phyloP scores from a whole-genome alignment of 1,284 basidiomycete species.

The Lignosus rhinocerotis region DNA sequence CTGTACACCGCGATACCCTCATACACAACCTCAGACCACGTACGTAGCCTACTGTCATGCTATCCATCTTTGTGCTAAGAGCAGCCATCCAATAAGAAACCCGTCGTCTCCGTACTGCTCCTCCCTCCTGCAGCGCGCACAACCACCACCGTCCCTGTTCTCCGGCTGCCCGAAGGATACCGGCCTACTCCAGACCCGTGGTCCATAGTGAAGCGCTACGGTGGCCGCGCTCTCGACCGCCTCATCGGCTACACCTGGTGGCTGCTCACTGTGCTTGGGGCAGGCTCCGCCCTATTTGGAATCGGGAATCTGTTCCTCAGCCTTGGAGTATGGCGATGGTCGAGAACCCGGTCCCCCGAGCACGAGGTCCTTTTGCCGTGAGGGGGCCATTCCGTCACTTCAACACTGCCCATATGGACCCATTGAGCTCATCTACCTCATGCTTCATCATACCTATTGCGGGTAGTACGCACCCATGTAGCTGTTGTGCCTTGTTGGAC shows the following conservation, averaged over 20 bases:
- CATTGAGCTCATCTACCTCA: background rate
- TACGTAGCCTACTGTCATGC: slow-evolving; percentile 34
- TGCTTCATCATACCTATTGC: too few species aligned
- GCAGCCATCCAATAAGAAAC: slow-evolving; percentile 51
- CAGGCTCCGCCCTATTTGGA: slow-evolving; percentile 67
- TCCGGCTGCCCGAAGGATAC: slow-evolving; percentile 53
- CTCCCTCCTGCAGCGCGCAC: slow-evolving; percentile 45
- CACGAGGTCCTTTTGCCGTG: slow-evolving; percentile 13
- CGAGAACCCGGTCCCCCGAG: slow-evolving; percentile 16
- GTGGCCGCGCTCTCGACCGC: slow-evolving; percentile 69
- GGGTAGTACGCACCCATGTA: background rate
- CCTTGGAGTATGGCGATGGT: slow-evolving; percentile 37
- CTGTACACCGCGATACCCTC: slow-evolving; percentile 76
- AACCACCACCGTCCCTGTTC: slow-evolving; percentile 36
- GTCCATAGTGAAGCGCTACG: slow-evolving; percentile 57
- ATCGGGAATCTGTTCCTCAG: slow-evolving; percentile 65
- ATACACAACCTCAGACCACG: slow-evolving; percentile 78
- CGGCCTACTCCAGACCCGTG: slow-evolving; percentile 51
- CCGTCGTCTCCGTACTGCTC: slow-evolving; percentile 61
- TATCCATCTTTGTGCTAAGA: slow-evolving; percentile 1
- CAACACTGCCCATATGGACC: background rate
- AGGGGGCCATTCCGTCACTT: background rate
- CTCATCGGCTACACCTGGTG: slow-evolving; percentile 77
- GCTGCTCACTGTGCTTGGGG: slow-evolving; percentile 70
- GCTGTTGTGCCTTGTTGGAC: background rate